phyloP scores from a whole-genome alignment of 2,329 filamentous ascomycete genomes.

The Cladosporium phlei region DNA sequence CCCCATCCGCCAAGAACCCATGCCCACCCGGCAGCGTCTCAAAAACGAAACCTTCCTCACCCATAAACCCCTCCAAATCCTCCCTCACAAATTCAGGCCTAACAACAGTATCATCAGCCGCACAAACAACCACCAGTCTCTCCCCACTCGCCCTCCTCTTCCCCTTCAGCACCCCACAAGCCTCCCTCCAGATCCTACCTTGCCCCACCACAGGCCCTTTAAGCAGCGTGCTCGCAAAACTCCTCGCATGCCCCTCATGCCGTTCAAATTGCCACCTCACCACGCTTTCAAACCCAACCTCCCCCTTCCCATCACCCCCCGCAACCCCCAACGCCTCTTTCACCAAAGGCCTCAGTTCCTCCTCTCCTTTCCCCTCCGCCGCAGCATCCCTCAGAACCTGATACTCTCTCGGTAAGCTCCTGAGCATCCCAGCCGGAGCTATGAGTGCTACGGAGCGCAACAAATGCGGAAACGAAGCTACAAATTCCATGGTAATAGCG shows the following conservation, averaged over 20 bases:
- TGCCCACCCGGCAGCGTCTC: constrained; percentile 8
- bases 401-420: constrained; percentile 15
- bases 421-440: constrained; percentile 18
- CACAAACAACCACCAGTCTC: constrained; percentile 11
- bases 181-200: constrained; percentile 16
- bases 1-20: constrained; percentile 5
- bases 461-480: constrained; percentile 17
- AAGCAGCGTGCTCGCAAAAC: constrained; percentile 17
- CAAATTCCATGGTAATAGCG: constrained; percentile 20
- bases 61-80: constrained; percentile 12
- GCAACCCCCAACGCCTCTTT: neutral
- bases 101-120: constrained; percentile 9
- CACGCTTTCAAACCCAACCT: constrained; percentile 6
- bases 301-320: neutral
- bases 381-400: neutral
- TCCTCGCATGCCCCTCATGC: constrained; percentile 18
- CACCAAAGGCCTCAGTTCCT: neutral
- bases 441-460: constrained; percentile 18
- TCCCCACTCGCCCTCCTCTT: constrained; percentile 2
- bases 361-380: neutral
- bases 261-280: constrained; percentile 21
- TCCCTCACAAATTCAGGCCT: constrained; percentile 4
- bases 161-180: constrained; percentile 11
- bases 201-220: constrained; percentile 18
- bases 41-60: constrained; percentile 1